Percentiles rank a stretch among this genome's conserved stretches.
Evolutionary conservation across 306 rosid genomes (phyloP).

Genomic region (Prosopis cineraria): DNA sequence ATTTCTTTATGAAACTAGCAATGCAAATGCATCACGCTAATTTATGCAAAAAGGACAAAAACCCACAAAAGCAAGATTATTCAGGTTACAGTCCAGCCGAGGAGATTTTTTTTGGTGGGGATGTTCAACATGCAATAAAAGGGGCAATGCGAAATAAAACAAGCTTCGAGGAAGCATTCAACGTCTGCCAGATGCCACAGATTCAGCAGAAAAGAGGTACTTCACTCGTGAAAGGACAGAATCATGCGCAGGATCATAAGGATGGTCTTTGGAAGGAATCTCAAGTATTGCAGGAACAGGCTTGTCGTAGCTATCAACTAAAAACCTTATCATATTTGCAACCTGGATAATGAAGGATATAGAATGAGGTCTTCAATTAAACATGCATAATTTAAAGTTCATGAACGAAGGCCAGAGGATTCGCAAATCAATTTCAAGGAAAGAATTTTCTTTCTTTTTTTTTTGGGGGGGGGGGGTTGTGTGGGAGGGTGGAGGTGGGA

Average conservation of each 20-base stretch:
- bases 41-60: no score
- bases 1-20: no score
- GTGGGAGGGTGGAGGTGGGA: no score
- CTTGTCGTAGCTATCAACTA: conserved; percentile 88
- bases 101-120: not conserved
- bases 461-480: no score
- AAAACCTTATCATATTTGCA: conserved; percentile 92
- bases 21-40: no score
- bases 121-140: not conserved
- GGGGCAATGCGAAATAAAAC: conserved; percentile 6
- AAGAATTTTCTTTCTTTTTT: no score
- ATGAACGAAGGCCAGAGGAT: not conserved
- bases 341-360: conserved; percentile 54
- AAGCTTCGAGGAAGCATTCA: conserved; percentile 29
- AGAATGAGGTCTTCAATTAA: conserved; percentile 6
- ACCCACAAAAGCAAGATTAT: not conserved
- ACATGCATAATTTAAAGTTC: not conserved
- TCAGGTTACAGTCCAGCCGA: not conserved
- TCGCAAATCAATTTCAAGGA: not conserved
- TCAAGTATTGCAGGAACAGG: conserved; percentile 93
- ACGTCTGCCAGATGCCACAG: conserved; percentile 87
- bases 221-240: conserved; percentile 91
- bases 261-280: conserved; percentile 95
- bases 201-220: conserved; percentile 84
- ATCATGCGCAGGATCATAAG: conserved; percentile 91